These are phyloP conservation scores for Claviceps pusilla DNA, from an alignment of 2,329 filamentous ascomycete genomes.

Conservation along the genomic window DNA sequence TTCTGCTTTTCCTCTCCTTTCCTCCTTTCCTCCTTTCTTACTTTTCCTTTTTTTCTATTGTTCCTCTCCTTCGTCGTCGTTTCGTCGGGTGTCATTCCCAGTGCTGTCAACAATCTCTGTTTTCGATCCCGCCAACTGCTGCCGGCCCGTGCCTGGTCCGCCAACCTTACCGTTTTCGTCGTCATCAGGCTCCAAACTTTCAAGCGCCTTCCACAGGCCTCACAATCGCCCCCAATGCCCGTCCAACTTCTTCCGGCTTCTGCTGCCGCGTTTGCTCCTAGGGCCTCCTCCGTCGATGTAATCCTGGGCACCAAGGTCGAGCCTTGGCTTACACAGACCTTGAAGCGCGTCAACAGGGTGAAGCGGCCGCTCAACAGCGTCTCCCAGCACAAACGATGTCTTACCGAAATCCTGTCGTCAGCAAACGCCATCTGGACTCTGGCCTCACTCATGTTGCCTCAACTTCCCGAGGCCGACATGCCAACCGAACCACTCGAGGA, in stretches of 20 bases:
- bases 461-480: slow-evolving; percentile 73
- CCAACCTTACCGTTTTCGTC: neutral
- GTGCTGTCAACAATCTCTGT: neutral
- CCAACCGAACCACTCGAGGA: slow-evolving; percentile 74
- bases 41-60: too few relatives aligned
- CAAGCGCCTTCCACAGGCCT: neutral
- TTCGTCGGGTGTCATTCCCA: too few relatives aligned
- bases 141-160: slow-evolving; percentile 1
- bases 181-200: neutral
- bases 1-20: slow-evolving; percentile 26
- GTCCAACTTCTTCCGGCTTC: slow-evolving; percentile 87
- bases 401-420: slow-evolving; percentile 86
- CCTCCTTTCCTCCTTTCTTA: slow-evolving; percentile 19
- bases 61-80: too few relatives aligned
- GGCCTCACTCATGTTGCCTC: slow-evolving; percentile 82
- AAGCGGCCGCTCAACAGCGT: slow-evolving; percentile 97
- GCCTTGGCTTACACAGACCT: slow-evolving; percentile 88
- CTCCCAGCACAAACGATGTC: slow-evolving; percentile 83
- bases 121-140: neutral
- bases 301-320: slow-evolving; percentile 85
- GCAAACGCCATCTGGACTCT: slow-evolving; percentile 88
- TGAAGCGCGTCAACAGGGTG: slow-evolving; percentile 92
- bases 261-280: slow-evolving; percentile 87
- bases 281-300: slow-evolving; percentile 80
- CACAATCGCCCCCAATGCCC: slow-evolving; percentile 48